Evolutionary conservation across 805 yeast genomes (phyloP).

Genomic region (Blastobotrys parvus): DNA sequence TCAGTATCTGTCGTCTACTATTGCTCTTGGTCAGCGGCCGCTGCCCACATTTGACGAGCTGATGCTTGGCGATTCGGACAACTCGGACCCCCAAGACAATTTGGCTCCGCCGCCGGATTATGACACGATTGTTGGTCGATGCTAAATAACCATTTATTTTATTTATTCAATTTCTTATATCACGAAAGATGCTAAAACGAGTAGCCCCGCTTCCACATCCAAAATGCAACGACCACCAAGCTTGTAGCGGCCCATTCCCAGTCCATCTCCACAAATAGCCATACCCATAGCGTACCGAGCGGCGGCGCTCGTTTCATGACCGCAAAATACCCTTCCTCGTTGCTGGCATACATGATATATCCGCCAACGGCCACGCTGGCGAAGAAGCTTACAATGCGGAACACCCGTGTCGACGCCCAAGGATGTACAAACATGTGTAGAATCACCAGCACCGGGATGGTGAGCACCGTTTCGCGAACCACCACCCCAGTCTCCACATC

Average conservation of each 20-base stretch:
- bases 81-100: neutral
- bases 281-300: conserved; percentile 33
- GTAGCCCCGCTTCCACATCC: conserved; percentile 19
- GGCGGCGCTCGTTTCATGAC: conserved; percentile 34
- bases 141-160: conserved; percentile 1
- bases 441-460: conserved; percentile 26
- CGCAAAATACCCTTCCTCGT: conserved; percentile 31
- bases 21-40: conserved; percentile 7
- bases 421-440: conserved; percentile 25
- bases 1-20: neutral
- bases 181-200: neutral
- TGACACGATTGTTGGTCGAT: neutral
- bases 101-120: conserved; percentile 4
- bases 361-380: conserved; percentile 25
- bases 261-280: conserved; percentile 34
- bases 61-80: conserved; percentile 6
- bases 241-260: conserved; percentile 26
- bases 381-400: conserved; percentile 18
- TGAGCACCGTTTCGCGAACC: conserved; percentile 15
- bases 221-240: conserved; percentile 20
- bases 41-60: conserved; percentile 25
- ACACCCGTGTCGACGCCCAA: conserved; percentile 10
- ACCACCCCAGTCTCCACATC: conserved; percentile 10
- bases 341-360: conserved; percentile 26
- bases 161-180: neutral